Evolutionary conservation across 345 rosid genomes (phyloP).

Genomic region (Populus ilicifolia): DNA sequence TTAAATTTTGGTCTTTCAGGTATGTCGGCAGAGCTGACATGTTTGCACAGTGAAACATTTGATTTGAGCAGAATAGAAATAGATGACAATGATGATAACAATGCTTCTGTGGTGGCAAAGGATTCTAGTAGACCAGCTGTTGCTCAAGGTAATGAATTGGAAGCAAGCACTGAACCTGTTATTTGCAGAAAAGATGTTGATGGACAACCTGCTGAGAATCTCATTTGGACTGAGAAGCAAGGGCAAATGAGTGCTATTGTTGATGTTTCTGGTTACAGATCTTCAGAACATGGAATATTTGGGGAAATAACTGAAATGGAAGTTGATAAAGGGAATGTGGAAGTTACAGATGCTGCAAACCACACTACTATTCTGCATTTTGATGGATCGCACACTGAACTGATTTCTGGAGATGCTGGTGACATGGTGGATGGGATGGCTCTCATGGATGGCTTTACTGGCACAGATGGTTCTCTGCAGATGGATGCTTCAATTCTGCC

Average conservation of each 20-base stretch:
- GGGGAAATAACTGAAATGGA: slow-evolving; percentile 45
- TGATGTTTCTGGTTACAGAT: slow-evolving; percentile 15
- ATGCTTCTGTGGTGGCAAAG: slow-evolving; percentile 39
- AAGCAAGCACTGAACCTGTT: slow-evolving; percentile 25
- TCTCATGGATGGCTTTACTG: background rate
- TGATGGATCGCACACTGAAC: slow-evolving; percentile 4
- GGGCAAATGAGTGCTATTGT: slow-evolving; percentile 23
- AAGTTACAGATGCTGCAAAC: slow-evolving; percentile 42
- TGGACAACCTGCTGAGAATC: slow-evolving; percentile 28
- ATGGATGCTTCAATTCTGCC: background rate
- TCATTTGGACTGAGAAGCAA: slow-evolving; percentile 19
- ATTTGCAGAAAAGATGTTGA: slow-evolving; percentile 25
- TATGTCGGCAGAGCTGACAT: slow-evolving; percentile 54
- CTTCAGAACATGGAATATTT: slow-evolving; percentile 37
- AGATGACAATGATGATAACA: slow-evolving; percentile 39
- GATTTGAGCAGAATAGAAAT: slow-evolving; percentile 58
- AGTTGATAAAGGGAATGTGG: slow-evolving; percentile 32
- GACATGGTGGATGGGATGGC: slow-evolving; percentile 3
- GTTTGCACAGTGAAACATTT: slow-evolving; percentile 52
- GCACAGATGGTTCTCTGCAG: background rate
- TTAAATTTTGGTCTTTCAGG: slow-evolving; percentile 46
- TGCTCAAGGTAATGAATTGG: slow-evolving; percentile 37
- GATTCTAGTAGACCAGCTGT: slow-evolving; percentile 38
- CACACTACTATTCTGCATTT: slow-evolving; percentile 20
- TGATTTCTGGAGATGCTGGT: slow-evolving; percentile 3